These are phyloP conservation scores for Xerocomus brunneocitrinus DNA, from an alignment of 768 basidiomycete species.

Conservation along the genomic window DNA sequence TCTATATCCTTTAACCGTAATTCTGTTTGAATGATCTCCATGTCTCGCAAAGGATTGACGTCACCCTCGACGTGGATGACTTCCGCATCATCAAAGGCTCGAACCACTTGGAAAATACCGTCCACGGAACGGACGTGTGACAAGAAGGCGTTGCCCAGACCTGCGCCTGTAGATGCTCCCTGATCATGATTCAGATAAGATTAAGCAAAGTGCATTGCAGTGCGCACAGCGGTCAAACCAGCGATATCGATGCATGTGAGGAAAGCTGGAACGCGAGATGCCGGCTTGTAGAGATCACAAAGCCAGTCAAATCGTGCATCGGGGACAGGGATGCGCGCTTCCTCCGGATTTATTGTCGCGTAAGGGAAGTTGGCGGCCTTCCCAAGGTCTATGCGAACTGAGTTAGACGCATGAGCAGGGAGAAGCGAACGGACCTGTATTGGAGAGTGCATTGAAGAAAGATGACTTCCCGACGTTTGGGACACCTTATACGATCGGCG, in stretches of 20 bases:
- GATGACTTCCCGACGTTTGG: conserved; percentile 99
- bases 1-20: conserved; percentile 96
- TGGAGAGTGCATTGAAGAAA: conserved; percentile 96
- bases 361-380: conserved; percentile 99
- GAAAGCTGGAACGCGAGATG: conserved; percentile 83
- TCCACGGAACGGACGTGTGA: conserved; percentile 98
- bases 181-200: conserved; percentile 29
- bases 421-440: conserved; percentile 59
- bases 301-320: conserved; percentile 95
- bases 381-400: conserved; percentile 59
- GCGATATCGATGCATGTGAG: conserved; percentile 99
- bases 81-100: conserved; percentile 98
- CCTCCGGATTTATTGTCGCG: conserved; percentile 89
- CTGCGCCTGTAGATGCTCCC: conserved; percentile 97
- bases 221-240: conserved; percentile 83
- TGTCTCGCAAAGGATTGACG: conserved; percentile 91
- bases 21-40: conserved; percentile 96
- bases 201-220: background rate
- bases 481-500: conserved; percentile 48
- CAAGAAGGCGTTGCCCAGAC: conserved; percentile 95
- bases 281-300: conserved; percentile 85
- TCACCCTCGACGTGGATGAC: conserved; percentile 99
- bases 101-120: conserved; percentile 97
- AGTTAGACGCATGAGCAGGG: background rate
- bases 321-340: conserved; percentile 94